A percentile compares a stretch with the other conserved stretches of the same genome.
These are phyloP conservation scores for Nitzschia sp. DNA, from an alignment of 108 stramenopile genomes.

Conservation along the genomic window DNA sequence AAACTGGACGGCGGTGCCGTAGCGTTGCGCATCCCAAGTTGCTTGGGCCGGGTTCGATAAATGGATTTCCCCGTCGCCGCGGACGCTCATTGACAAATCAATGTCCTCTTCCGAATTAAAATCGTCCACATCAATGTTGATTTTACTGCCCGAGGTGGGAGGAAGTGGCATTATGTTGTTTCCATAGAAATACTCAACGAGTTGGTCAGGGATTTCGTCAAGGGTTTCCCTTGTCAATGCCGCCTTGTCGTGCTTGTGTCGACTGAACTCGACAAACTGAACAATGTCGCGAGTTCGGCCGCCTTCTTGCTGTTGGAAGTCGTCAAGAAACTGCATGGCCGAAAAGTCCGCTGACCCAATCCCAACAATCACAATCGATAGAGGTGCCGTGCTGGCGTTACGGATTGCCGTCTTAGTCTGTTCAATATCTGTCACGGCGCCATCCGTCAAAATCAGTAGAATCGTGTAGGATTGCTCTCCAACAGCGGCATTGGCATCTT, in stretches of 20 bases:
- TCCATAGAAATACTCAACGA: conserved; percentile 66
- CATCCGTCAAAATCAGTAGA: conserved; percentile 91
- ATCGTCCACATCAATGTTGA: conserved; percentile 28
- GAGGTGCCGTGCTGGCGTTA: conserved; percentile 63
- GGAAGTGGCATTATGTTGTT: conserved; percentile 44
- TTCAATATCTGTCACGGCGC: conserved; percentile 80
- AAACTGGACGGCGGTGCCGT: conserved; percentile 9
- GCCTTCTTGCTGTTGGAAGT: conserved; percentile 33
- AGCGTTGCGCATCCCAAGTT: conserved; percentile 18
- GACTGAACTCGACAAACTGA: conserved; percentile 76
- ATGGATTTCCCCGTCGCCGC: conserved; percentile 17
- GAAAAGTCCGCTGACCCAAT: conserved; percentile 83
- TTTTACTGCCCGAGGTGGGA: conserved; percentile 20
- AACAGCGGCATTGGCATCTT: conserved; percentile 30
- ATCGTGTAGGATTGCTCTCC: conserved; percentile 70
- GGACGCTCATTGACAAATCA: conserved; percentile 33
- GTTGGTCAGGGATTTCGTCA: conserved; percentile 83
- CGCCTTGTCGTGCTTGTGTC: conserved; percentile 43
- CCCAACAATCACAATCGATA: conserved; percentile 87
- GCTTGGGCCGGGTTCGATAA: conserved; percentile 17
- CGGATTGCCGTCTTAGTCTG: conserved; percentile 57
- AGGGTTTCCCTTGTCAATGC: conserved; percentile 68
- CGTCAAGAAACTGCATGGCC: conserved; percentile 83
- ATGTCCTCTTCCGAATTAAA: conserved; percentile 46
- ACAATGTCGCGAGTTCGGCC: conserved; percentile 72